phyloP scores from a whole-genome alignment of 208 protist genomes.

The Acanthamoeba lenticulata region DNA sequence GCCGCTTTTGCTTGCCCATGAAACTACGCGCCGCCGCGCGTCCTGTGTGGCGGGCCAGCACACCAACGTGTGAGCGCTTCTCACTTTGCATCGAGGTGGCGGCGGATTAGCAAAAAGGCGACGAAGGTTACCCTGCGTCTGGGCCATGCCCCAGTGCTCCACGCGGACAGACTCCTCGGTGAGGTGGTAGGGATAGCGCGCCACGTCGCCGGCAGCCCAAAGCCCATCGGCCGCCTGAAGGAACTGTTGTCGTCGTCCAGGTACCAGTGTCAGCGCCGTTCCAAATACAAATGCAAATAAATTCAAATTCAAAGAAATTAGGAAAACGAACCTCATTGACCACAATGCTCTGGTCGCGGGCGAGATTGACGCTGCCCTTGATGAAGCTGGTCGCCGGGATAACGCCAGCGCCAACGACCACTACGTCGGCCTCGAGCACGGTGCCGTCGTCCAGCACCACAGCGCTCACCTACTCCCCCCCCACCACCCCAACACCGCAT shows the following conservation, averaged over 20 bases:
- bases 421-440: constrained; percentile 65
- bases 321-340: constrained; percentile 50
- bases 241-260: constrained; percentile 1
- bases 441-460: constrained; percentile 68
- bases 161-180: constrained; percentile 71
- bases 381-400: constrained; percentile 72
- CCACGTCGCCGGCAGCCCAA: constrained; percentile 72
- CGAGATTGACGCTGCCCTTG: constrained; percentile 33
- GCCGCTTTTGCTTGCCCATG: constrained; percentile 29
- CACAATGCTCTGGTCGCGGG: constrained; percentile 66
- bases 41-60: background rate
- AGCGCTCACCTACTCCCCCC: background rate
- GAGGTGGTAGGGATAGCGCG: constrained; percentile 68
- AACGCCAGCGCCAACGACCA: constrained; percentile 74
- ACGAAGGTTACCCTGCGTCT: constrained; percentile 12
- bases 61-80: background rate
- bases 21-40: constrained; percentile 56
- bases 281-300: background rate
- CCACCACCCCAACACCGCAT: too few species aligned
- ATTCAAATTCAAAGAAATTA: background rate
- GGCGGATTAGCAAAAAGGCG: too few species aligned
- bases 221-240: constrained; percentile 68
- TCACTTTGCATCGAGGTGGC: background rate
- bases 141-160: constrained; percentile 75
- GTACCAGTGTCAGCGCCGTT: background rate